Percentiles rank a stretch among this genome's conserved stretches.
These are phyloP conservation scores for Metschnikowia anglica DNA, from an alignment of 805 yeast genomes.

Conservation along the genomic window DNA sequence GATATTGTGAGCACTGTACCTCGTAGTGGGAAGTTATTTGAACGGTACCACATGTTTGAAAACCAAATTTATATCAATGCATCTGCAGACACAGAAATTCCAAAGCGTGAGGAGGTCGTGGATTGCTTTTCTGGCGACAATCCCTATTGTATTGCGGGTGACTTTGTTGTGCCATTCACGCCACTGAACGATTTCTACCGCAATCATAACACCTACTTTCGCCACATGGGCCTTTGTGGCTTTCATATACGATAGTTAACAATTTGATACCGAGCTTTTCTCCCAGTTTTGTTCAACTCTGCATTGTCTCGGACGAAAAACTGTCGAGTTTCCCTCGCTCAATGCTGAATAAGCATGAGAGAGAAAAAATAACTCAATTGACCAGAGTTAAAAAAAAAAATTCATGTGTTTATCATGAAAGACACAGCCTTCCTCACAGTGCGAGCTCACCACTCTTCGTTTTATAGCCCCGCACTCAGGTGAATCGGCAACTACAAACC, in stretches of 20 bases:
- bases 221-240: slow-evolving; percentile 37
- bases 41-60: slow-evolving; percentile 32
- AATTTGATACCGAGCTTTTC: background rate
- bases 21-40: slow-evolving; percentile 10
- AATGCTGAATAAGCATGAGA: background rate
- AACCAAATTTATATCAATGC: slow-evolving; percentile 40
- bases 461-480: slow-evolving; percentile 1
- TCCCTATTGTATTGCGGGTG: slow-evolving; percentile 31
- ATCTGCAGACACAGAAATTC: slow-evolving; percentile 26
- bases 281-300: background rate
- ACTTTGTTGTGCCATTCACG: slow-evolving; percentile 19
- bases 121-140: slow-evolving; percentile 34
- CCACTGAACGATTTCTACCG: slow-evolving; percentile 25
- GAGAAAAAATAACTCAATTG: background rate
- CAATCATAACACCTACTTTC: slow-evolving; percentile 39
- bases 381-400: background rate
- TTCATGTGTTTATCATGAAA: background rate
- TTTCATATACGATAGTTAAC: slow-evolving; percentile 2
- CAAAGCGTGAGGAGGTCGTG: slow-evolving; percentile 30
- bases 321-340: background rate
- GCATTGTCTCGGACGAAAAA: background rate
- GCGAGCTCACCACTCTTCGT: background rate
- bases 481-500: background rate
- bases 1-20: slow-evolving; percentile 35
- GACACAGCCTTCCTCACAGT: slow-evolving; percentile 1